Percentiles rank a stretch among this genome's conserved stretches.
phyloP scores from a whole-genome alignment of 768 basidiomycete species.

The Ephemerocybe angulata region DNA sequence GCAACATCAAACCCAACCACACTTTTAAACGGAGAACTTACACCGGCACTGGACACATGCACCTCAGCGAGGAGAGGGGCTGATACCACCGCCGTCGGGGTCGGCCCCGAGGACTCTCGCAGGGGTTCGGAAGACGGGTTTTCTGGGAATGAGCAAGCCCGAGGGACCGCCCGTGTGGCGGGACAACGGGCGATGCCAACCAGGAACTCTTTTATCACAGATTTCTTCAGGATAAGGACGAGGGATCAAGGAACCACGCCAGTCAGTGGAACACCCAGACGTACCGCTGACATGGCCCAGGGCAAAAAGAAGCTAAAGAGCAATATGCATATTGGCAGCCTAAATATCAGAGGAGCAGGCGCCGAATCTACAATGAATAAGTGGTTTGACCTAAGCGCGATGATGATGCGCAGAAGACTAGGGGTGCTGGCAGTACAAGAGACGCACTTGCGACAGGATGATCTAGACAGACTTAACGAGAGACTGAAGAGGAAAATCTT shows the following conservation, averaged over 20 bases:
- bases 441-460: slow-evolving; percentile 24
- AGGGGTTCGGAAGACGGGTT: not conserved
- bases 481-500: slow-evolving; percentile 12
- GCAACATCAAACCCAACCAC: not conserved
- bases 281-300: not conserved
- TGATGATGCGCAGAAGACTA: slow-evolving; percentile 22
- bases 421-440: slow-evolving; percentile 29
- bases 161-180: too few relatives aligned
- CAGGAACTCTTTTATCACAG: not conserved
- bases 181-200: not conserved
- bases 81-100: not conserved
- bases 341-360: slow-evolving; percentile 23
- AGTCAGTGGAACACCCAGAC: not conserved
- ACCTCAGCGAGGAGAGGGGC: not conserved
- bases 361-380: slow-evolving; percentile 12
- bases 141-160: too few relatives aligned
- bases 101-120: not conserved
- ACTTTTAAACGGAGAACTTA: not conserved
- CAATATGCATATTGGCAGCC: slow-evolving; percentile 14
- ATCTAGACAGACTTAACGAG: slow-evolving; percentile 7
- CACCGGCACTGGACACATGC: not conserved
- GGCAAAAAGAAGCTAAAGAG: slow-evolving; percentile 11
- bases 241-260: not conserved
- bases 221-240: not conserved
- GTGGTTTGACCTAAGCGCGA: slow-evolving; percentile 23